These are phyloP conservation scores for Biancaea sappan DNA, from an alignment of 306 rosid species.

Conservation along the genomic window DNA sequence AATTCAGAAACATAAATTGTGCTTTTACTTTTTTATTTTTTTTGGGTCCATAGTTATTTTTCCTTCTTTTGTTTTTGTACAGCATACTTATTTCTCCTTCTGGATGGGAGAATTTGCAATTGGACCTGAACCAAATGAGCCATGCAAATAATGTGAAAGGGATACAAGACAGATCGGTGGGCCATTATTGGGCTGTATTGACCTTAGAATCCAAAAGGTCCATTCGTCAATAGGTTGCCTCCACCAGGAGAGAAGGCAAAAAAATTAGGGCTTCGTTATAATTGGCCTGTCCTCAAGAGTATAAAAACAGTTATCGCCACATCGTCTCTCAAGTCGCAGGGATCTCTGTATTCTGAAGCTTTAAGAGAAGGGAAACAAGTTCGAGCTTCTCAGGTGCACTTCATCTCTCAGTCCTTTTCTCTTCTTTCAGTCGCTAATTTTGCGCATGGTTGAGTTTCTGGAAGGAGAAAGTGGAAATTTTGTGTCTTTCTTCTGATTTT, in stretches of 20 bases:
- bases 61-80: too few relatives aligned
- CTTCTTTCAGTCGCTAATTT: not conserved
- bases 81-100: too few relatives aligned
- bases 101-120: too few relatives aligned
- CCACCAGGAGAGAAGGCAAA: too few relatives aligned
- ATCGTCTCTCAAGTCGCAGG: too few relatives aligned
- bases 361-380: not conserved
- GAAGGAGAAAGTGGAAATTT: too few relatives aligned
- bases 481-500: not conserved
- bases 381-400: not conserved
- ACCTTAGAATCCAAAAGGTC: not conserved
- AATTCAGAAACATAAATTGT: too few relatives aligned
- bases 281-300: not conserved
- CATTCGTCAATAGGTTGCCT: not conserved
- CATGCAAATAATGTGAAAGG: too few relatives aligned
- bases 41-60: too few relatives aligned
- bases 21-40: too few relatives aligned
- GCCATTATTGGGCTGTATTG: not conserved
- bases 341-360: not conserved
- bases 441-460: not conserved
- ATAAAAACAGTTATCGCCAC: not conserved
- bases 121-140: too few relatives aligned
- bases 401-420: not conserved
- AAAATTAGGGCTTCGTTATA: not conserved
- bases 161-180: too few relatives aligned